Conservation (phyloP, 2,329 filamentous ascomycete genomes). For the Trichophyton mentagrophytes region DNA sequence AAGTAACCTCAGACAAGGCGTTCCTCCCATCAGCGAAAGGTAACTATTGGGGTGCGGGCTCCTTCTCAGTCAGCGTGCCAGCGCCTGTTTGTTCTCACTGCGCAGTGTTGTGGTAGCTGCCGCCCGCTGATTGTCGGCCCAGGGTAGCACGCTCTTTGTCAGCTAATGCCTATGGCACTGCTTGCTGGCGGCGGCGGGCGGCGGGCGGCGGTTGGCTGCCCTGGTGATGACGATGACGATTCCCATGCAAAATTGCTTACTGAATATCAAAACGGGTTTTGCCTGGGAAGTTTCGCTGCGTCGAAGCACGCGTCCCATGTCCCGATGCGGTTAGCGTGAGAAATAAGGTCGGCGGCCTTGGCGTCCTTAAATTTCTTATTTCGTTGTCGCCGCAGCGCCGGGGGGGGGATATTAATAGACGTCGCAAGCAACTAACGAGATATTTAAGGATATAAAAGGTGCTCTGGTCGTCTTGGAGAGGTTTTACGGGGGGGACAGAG, state of each 20-base stretch:
- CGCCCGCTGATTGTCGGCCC: too few species aligned
- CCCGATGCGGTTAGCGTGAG: background rate
- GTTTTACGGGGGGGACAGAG: background rate
- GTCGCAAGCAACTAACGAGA: background rate
- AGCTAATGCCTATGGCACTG: background rate
- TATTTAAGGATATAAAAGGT: too few species aligned
- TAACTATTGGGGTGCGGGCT: background rate
- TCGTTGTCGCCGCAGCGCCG: background rate
- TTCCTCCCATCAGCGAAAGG: background rate
- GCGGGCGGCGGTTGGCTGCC: too few species aligned
- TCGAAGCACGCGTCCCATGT: background rate
- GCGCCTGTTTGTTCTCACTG: background rate
- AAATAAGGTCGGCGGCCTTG: conserved; percentile 4
- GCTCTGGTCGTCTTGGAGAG: too few species aligned
- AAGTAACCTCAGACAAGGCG: background rate
- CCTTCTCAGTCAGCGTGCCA: background rate
- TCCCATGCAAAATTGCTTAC: too few species aligned
- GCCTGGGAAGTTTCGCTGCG: background rate
- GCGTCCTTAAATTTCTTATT: conserved; percentile 1
- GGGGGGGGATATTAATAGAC: background rate
- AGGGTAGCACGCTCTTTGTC: background rate
- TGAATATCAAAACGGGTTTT: background rate
- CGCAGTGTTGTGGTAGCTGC: background rate
- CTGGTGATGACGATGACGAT: too few species aligned
- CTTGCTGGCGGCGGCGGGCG: too few species aligned